Base-by-base conservation (phyloP, 2,329 filamentous ascomycete genomes). In the Penicillium sp. region DNA sequence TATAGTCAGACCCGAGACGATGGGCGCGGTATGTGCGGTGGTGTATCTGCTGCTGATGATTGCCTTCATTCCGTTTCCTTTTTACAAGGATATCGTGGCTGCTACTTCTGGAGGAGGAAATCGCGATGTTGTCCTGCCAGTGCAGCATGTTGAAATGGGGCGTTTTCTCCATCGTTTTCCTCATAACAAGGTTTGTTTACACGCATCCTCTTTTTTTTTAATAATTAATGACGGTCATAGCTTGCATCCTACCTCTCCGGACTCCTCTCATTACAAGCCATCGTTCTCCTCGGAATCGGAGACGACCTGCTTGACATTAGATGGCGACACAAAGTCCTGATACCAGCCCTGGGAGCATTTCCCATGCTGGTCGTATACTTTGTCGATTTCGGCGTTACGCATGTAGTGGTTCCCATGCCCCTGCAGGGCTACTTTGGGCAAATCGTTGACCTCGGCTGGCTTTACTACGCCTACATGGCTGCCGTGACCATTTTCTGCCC, bases 261-360 rank as follows among this genome's bases (percentile, higher is more conserved):
- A 60, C 89, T 97, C 67, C 87, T 97, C 63, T 95, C 93, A 6
- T 84, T 99, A 38, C 91, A 97, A 75, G 89, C 87, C 47, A 91
- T 95, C 61, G 89, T 91, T 49, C 87, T 97, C 57, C 87, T 99
- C 33, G 94, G 94, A 55, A 87, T 99, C 59, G 90, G 91, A 63
- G 94, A 99, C 74, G 94, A 99, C 75, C 83, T 97, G 52, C 96
- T 99, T 74, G 94, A 99, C 73, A 96, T 99, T 68, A 86, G 94
- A 69, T 99, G 94, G 94, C 88, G 94, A 54, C 93, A 99, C 81
- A 99, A 99, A 78, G 91, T 97, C 76, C 89, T 97, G 79, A 97
- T 99, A 65, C 94, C 94, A 5, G 94, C 91, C 58, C 89, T 99
- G 65, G 92, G 92, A 57, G 88, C 91, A 47, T 90, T 97, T 59